phyloP scores from a whole-genome alignment of 495 filamentous ascomycete genomes.

The Hamigera avellanea region DNA sequence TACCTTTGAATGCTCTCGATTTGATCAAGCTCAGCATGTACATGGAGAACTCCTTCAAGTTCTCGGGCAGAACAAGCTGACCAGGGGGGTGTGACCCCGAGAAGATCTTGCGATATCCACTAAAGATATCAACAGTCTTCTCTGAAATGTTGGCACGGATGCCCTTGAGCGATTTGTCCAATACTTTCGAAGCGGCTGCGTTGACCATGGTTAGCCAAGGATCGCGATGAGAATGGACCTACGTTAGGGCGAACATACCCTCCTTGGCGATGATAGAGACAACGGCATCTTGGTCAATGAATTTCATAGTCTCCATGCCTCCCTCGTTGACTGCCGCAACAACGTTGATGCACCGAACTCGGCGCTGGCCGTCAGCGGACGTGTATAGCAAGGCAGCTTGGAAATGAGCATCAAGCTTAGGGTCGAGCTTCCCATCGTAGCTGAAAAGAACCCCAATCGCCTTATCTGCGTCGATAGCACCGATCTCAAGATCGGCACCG shows the following conservation, averaged over 20 bases:
- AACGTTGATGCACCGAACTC: conserved; percentile 86
- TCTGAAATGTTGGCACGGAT: conserved; percentile 76
- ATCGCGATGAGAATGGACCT: neutral
- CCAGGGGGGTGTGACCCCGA: conserved; percentile 78
- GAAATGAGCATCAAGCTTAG: conserved; percentile 95
- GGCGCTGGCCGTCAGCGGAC: conserved; percentile 75
- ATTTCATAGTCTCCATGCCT: conserved; percentile 73
- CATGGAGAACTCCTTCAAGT: conserved; percentile 94
- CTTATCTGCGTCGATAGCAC: conserved; percentile 86
- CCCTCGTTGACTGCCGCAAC: conserved; percentile 86
- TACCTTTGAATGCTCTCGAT: conserved; percentile 82
- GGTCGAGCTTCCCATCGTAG: conserved; percentile 94
- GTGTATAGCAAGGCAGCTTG: conserved; percentile 93
- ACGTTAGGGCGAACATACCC: conserved; percentile 22
- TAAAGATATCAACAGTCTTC: conserved; percentile 89
- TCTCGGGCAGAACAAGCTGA: conserved; percentile 89
- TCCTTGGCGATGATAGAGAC: conserved; percentile 84
- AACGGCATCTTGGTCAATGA: conserved; percentile 90
- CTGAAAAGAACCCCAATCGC: conserved; percentile 84
- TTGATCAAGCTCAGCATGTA: conserved; percentile 91
- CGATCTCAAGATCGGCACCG: conserved; percentile 91
- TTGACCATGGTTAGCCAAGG: conserved; percentile 1
- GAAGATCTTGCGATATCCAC: conserved; percentile 85
- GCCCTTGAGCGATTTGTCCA: conserved; percentile 74
- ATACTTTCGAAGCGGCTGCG: conserved; percentile 64